These are phyloP conservation scores for Colletotrichum simmondsii DNA, from an alignment of 2,329 filamentous ascomycete species.

Conservation along the genomic window DNA sequence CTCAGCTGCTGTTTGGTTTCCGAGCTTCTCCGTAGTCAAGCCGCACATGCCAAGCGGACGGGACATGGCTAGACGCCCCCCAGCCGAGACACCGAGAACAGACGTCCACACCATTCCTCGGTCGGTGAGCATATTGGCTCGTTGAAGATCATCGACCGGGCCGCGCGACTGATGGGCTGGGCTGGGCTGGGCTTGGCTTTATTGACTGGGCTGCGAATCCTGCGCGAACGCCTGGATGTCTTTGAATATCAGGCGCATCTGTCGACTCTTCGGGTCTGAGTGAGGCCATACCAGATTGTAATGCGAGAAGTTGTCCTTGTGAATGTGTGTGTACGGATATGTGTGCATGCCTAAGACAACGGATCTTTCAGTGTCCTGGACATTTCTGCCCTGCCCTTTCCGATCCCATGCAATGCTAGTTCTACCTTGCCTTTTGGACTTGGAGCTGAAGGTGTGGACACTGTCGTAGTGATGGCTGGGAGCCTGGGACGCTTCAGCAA, in stretches of 20 bases:
- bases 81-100: conserved; percentile 33
- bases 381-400: conserved; percentile 1
- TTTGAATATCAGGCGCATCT: conserved; percentile 8
- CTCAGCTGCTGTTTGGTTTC: conserved; percentile 3
- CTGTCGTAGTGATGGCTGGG: conserved; percentile 17
- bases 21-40: conserved; percentile 10
- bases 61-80: conserved; percentile 20
- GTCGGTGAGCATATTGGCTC: conserved; percentile 25
- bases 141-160: conserved; percentile 23
- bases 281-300: neutral
- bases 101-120: conserved; percentile 28
- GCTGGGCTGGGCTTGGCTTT: neutral
- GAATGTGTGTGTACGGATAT: neutral
- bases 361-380: neutral
- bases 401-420: conserved; percentile 17
- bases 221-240: conserved; percentile 4
- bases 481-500: neutral
- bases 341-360: neutral
- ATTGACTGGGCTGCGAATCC: neutral
- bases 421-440: neutral
- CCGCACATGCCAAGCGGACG: conserved; percentile 25
- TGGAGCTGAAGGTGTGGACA: conserved; percentile 1
- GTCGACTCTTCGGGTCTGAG: neutral
- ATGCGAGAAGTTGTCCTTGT: neutral
- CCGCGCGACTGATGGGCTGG: conserved; percentile 3